A percentile compares a stretch with the other conserved stretches of the same genome.
Conservation (phyloP, 768 basidiomycete species). For the Clitopilus hobsonii region DNA sequence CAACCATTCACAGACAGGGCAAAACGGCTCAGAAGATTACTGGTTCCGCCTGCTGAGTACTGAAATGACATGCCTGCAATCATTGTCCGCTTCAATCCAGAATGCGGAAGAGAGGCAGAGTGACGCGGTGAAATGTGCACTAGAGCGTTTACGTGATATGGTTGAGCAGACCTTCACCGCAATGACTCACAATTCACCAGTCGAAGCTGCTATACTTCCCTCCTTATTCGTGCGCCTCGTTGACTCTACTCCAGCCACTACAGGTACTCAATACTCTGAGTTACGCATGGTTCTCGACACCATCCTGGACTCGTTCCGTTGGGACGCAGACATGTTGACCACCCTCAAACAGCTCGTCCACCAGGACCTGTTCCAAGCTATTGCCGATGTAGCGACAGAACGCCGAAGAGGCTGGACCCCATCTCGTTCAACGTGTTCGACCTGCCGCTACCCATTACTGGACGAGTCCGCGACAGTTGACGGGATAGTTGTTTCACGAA, state of each 20-base stretch:
- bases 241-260: conserved; percentile 57
- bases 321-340: conserved; percentile 84
- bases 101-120: conserved; percentile 3
- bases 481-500: conserved; percentile 48
- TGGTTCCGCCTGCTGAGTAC: conserved; percentile 86
- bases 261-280: conserved; percentile 77
- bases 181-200: conserved; percentile 80
- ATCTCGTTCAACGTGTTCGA: conserved; percentile 40
- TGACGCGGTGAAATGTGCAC: conserved; percentile 20
- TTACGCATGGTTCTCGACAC: conserved; percentile 87
- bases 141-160: conserved; percentile 60
- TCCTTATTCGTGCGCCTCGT: conserved; percentile 89
- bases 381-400: conserved; percentile 56
- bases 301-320: conserved; percentile 94
- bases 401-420: conserved; percentile 61
- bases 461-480: conserved; percentile 4
- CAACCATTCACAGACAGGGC: conserved; percentile 17
- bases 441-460: conserved; percentile 48
- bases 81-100: conserved; percentile 26
- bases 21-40: conserved; percentile 62
- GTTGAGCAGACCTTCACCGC: conserved; percentile 83
- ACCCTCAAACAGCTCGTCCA: conserved; percentile 82
- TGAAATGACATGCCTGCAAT: conserved; percentile 78
- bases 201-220: conserved; percentile 83
- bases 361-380: conserved; percentile 73